These are phyloP conservation scores for Salvia splendens DNA, from an alignment of 257 asterid genomes.

Conservation along the genomic window DNA sequence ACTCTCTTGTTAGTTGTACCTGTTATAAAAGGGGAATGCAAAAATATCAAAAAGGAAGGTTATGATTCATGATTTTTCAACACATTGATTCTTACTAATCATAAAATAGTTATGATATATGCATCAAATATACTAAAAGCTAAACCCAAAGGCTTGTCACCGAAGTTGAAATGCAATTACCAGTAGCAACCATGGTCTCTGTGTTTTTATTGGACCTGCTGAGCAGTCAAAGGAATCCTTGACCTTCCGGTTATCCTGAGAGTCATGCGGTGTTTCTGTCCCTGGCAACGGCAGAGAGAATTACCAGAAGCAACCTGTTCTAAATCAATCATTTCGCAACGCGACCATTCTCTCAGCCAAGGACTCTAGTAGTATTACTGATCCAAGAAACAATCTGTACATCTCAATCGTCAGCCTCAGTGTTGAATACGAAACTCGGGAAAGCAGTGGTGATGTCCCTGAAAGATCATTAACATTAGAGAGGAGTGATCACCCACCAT, in stretches of 20 bases:
- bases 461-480: slow-evolving; percentile 29
- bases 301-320: slow-evolving; percentile 9
- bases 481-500: not conserved
- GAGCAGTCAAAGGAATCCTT: slow-evolving; percentile 1
- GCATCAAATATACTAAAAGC: too few relatives aligned
- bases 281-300: slow-evolving; percentile 9
- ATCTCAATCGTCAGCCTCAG: slow-evolving; percentile 65
- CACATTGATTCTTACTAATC: too few relatives aligned
- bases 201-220: slow-evolving; percentile 1
- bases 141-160: too few relatives aligned
- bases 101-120: too few relatives aligned
- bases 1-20: not conserved
- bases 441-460: slow-evolving; percentile 68
- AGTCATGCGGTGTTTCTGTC: not conserved
- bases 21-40: not conserved
- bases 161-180: not conserved
- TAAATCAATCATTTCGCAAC: not conserved
- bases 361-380: slow-evolving; percentile 11
- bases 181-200: not conserved
- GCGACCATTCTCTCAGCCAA: not conserved
- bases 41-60: not conserved
- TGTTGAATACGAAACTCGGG: slow-evolving; percentile 70
- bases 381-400: slow-evolving; percentile 17
- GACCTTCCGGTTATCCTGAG: not conserved
- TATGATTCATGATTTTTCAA: too few relatives aligned